Percentiles rank a stretch among this genome's conserved stretches.
Evolutionary conservation across 495 filamentous ascomycete species (phyloP).

Genomic region (Neurospora sp.): DNA sequence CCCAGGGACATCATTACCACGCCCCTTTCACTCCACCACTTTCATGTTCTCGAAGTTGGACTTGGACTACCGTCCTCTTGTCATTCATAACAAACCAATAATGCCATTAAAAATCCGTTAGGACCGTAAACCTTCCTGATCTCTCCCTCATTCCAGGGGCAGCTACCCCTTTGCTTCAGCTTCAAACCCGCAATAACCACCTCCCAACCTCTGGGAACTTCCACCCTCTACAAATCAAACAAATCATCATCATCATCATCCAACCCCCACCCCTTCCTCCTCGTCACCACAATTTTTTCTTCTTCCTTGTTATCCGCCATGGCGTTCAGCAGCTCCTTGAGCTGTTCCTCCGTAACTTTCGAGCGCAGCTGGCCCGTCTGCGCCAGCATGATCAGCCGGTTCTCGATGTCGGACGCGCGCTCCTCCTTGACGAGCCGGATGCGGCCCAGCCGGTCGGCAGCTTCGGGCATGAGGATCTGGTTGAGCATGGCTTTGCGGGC

Average conservation of each 20-base stretch:
- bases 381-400: constrained; percentile 84
- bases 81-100: neutral
- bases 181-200: neutral
- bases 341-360: constrained; percentile 85
- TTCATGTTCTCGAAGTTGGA: neutral
- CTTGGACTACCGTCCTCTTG: neutral
- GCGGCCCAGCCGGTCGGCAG: constrained; percentile 82
- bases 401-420: constrained; percentile 83
- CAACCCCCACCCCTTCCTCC: constrained; percentile 74
- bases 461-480: constrained; percentile 90
- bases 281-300: constrained; percentile 72
- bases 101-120: neutral
- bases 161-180: constrained; percentile 1
- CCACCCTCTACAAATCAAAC: constrained; percentile 40
- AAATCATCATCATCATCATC: constrained; percentile 85
- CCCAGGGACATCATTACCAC: neutral
- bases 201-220: neutral
- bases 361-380: constrained; percentile 73
- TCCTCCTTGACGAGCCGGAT: constrained; percentile 94
- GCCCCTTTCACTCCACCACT: neutral
- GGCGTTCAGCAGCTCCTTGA: constrained; percentile 81
- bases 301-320: constrained; percentile 62
- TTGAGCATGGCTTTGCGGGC: constrained; percentile 66
- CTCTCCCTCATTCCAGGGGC: neutral
- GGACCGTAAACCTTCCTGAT: neutral